A percentile compares a stretch with the other conserved stretches of the same genome.
phyloP scores from a whole-genome alignment of 768 basidiomycete genomes.

The Kwoniella sp. region DNA sequence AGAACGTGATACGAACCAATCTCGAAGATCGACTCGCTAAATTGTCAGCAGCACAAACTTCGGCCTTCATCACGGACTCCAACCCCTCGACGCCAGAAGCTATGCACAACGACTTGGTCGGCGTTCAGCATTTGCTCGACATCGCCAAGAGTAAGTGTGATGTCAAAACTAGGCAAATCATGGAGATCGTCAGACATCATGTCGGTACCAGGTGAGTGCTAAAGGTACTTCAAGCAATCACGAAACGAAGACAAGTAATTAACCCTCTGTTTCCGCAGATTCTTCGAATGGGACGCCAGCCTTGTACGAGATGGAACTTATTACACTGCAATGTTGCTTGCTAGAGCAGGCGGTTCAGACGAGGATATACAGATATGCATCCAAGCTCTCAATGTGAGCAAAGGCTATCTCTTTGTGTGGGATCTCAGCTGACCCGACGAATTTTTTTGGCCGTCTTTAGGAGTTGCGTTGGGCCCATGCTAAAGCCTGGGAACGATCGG shows the following conservation, averaged over 20 bases:
- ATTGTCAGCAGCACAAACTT: constrained; percentile 20
- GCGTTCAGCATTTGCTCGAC: constrained; percentile 57
- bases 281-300: constrained; percentile 84
- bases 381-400: constrained; percentile 64
- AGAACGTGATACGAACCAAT: constrained; percentile 83
- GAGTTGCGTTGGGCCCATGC: constrained; percentile 76
- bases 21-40: constrained; percentile 65
- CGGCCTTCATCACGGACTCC: constrained; percentile 31
- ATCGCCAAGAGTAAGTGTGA: constrained; percentile 60
- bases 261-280: constrained; percentile 48
- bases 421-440: constrained; percentile 1
- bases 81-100: constrained; percentile 26
- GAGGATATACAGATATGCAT: constrained; percentile 67
- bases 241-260: too few species aligned
- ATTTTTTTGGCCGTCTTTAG: constrained; percentile 11
- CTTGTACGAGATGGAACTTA: constrained; percentile 87
- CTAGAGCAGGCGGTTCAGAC: constrained; percentile 61
- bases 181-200: constrained; percentile 59
- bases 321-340: constrained; percentile 77
- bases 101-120: constrained; percentile 45
- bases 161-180: constrained; percentile 59
- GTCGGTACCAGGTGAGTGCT: constrained; percentile 59
- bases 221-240: too few species aligned
- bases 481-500: constrained; percentile 65
- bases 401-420: background rate